Percentiles rank a stretch among this genome's conserved stretches.
Conservation (phyloP, 176 grass and related monocot species). For the Bothriochloa decipiens region DNA sequence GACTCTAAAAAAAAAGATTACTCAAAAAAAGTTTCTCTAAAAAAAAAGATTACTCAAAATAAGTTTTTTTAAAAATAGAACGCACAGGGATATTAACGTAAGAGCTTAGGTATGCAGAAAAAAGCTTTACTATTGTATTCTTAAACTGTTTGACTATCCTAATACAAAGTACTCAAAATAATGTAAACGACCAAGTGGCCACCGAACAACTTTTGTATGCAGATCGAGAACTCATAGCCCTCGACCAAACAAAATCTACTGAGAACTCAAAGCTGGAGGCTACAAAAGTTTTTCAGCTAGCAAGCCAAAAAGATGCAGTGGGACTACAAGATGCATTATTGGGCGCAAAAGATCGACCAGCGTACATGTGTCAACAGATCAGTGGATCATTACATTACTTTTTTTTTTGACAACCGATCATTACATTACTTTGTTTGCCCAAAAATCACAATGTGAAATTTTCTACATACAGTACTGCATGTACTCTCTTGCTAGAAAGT, state of each 20-base stretch:
- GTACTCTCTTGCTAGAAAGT: conserved; percentile 38
- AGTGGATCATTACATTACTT: background rate
- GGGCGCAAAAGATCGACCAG: background rate
- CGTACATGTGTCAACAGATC: conserved; percentile 17
- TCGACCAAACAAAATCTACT: conserved; percentile 20
- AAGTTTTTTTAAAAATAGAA: too few species aligned
- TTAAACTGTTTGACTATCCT: background rate
- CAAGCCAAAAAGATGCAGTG: conserved; percentile 20
- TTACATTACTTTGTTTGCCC: background rate
- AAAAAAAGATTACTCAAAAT: too few species aligned
- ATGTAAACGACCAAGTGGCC: background rate
- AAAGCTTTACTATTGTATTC: background rate
- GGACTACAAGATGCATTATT: conserved; percentile 18
- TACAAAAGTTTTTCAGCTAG: background rate
- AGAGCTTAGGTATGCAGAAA: conserved; percentile 18
- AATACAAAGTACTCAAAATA: background rate
- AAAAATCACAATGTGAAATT: conserved; percentile 34
- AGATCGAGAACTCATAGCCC: background rate
- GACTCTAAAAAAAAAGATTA: too few species aligned
- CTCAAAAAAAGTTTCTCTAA: too few species aligned
- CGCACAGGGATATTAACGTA: background rate
- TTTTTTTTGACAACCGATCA: background rate
- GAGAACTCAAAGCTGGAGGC: conserved; percentile 3
- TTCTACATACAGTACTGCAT: background rate
- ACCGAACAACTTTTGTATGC: conserved; percentile 27